A percentile compares a stretch with the other conserved stretches of the same genome.
These are phyloP conservation scores for Stachybotrys elegans DNA, from an alignment of 2,329 filamentous ascomycete species.

Conservation along the genomic window DNA sequence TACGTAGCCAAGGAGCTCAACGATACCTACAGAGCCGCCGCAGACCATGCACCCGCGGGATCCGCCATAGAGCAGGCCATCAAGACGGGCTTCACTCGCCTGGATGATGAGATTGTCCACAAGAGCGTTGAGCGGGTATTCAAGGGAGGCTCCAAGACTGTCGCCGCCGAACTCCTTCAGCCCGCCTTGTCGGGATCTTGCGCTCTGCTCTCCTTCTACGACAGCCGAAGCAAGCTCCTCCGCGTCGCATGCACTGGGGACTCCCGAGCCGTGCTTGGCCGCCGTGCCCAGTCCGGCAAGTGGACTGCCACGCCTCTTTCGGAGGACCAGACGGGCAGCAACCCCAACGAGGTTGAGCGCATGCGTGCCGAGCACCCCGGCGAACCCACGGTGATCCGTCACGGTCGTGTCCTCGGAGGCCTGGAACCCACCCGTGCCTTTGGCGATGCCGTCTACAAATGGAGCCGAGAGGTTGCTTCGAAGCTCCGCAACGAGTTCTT, in stretches of 20 bases:
- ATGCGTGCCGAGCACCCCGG: conserved; percentile 83
- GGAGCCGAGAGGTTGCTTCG: conserved; percentile 79
- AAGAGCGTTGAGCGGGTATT: conserved; percentile 88
- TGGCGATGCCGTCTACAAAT: conserved; percentile 96
- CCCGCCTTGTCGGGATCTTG: conserved; percentile 96
- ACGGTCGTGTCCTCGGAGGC: conserved; percentile 86
- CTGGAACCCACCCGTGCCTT: conserved; percentile 92
- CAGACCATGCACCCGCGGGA: conserved; percentile 60
- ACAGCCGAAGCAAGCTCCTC: conserved; percentile 78
- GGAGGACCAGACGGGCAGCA: conserved; percentile 89
- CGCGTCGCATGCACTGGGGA: conserved; percentile 96
- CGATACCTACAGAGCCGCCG: conserved; percentile 74
- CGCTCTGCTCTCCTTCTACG: conserved; percentile 93
- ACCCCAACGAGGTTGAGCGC: conserved; percentile 75
- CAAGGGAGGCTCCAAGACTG: conserved; percentile 81
- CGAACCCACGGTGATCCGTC: conserved; percentile 80
- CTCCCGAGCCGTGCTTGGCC: conserved; percentile 88
- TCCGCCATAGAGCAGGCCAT: conserved; percentile 87
- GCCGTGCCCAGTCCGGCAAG: conserved; percentile 71
- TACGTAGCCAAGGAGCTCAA: conserved; percentile 93
- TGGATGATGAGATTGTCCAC: conserved; percentile 93
- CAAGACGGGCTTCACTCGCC: conserved; percentile 80
- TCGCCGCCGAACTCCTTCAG: conserved; percentile 85
- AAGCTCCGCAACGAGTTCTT: conserved; percentile 84
- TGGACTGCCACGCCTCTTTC: conserved; percentile 90